Base-by-base conservation (phyloP, 192 early-diverging fungal species). In the Linnemannia exigua region DNA sequence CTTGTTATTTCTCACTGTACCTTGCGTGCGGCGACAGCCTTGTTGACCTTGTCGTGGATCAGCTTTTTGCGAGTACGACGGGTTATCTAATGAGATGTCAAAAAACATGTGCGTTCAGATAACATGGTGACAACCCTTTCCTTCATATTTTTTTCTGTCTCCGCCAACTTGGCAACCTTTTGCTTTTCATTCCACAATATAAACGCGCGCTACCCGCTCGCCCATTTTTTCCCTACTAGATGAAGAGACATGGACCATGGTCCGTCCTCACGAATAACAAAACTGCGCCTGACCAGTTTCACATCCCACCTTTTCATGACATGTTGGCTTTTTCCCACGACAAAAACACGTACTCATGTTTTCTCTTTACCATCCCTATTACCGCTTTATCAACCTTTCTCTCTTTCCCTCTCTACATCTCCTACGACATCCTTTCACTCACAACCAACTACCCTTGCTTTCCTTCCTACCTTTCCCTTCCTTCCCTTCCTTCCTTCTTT, bases 21-120 rank as follows among this genome's bases (percentile, higher is more conserved):
- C 89, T 96, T 97, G 88, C 97, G 94, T 79, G 95, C 94, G 11
- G 96, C 97, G 48, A 96, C 96, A 37, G 94, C 93, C 51, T 94
- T 92, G 92, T 97, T 97, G 47, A 96, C 96, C 74, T 90, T 88
- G 78, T 95, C 92, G 71, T 91, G 94, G 41, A 95, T 90, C 33
- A 95, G 80, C 87, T 93, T 96, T 44, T 92, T 93, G 68, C 92
- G 90, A 58, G 98, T 94, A 72, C 93, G 93, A 58, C 94, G 90
- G 22, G 96, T 96, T 71, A 96, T 89, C 93, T 93, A 38, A 20
- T 2, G 19, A 15, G 19, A 44, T 14, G 8, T 63, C 28, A 25
- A 63, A 2, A 12, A 31, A 31, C 28, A 15, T 31, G 8, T 9
- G 58, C 25, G 2, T 63, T 63, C n/a, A n/a, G 14, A 63, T 31